Percentiles rank a stretch among this genome's conserved stretches.
phyloP scores from a whole-genome alignment of 164 flowering plant genomes.

The Liriodendron chinense region DNA sequence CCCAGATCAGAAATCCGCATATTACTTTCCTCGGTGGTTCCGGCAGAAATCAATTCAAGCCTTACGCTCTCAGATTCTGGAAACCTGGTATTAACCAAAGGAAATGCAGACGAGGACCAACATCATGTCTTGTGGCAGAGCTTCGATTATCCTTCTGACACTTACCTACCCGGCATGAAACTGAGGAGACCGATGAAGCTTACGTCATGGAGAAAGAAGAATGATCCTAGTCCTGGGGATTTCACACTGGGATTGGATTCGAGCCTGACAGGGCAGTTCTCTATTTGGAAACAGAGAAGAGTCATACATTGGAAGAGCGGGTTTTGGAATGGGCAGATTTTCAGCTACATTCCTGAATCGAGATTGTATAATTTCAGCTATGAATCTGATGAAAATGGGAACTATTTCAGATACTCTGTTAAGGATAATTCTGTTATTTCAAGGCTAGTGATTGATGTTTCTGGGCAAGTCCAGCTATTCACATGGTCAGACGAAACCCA shows the following conservation, averaged over 20 bases:
- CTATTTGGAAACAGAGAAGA: background rate
- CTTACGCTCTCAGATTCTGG: background rate
- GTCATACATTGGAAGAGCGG: background rate
- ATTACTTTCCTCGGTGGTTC: too few relatives aligned
- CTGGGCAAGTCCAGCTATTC: too few relatives aligned
- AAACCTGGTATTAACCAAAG: constrained; percentile 1
- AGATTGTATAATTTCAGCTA: background rate
- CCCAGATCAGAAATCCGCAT: background rate
- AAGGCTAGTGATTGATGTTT: too few relatives aligned
- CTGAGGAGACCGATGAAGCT: background rate
- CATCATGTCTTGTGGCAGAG: constrained; percentile 12
- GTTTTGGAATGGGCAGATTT: background rate
- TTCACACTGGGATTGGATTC: background rate
- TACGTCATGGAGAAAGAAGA: background rate
- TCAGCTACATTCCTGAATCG: background rate
- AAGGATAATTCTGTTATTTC: too few relatives aligned
- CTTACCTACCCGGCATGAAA: constrained; percentile 9
- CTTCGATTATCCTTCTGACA: constrained; percentile 15
- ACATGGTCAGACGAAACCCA: background rate
- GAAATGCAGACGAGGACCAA: too few relatives aligned
- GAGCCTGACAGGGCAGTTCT: background rate
- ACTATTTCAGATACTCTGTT: too few relatives aligned
- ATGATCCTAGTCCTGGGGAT: too few relatives aligned
- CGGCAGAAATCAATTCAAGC: too few relatives aligned
- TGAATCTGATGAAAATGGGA: too few relatives aligned